Evolutionary conservation across 768 basidiomycete species (phyloP), one percentile per base, ranked within the genome.

Genomic region (Cystobasidiopsis lactophilus): DNA sequence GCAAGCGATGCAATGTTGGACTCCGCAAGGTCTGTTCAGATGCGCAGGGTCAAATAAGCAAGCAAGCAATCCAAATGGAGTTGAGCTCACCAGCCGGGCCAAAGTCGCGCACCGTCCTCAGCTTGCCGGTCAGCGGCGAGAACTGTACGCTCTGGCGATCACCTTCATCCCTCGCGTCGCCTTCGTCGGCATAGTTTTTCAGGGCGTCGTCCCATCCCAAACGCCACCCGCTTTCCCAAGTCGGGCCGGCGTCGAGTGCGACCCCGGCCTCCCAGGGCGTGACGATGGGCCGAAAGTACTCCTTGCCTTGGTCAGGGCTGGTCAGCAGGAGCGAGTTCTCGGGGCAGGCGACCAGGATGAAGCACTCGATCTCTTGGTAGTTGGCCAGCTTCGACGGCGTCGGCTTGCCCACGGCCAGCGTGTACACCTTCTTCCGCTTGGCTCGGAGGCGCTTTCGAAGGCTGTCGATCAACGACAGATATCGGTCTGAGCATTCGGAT

Each of bases 341-440:
- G 0, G 80, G 81, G 66, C 93, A 98, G 2, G 89, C 89, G 3
- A 93, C 83, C 53, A 93, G 72, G 18, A 95, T 80, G 62, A 86
- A 96, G 61, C 88, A 91, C 63, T 95, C 91, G 46, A 98, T 79
- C 65, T 95, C 89, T 62, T 82, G 74, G 65, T 95, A 96, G 66
- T 96, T 98, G 9, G 79, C 91, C 21, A 96, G 73, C 62, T 96
- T 96, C 5, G 86, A 75, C 0, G 93, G 89, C 59, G 85, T 93
- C 44, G 93, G 74, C 66, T 91, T 86, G 35, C 93, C 91, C 0
- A 98, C 89, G 50, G 78, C 82, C 59, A 98, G 77, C 2, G 91
- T 95, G 67, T 96, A 98, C 56, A 76, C 77, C 65, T 96, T 96
- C 69, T 89, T 91, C 55, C 74, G 75, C 1, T 76, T 72, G 37